A percentile compares a stretch with the other conserved stretches of the same genome.
Conservation (phyloP, 352 stramenopile genomes). For the Thraustochytrium sp. region DNA sequence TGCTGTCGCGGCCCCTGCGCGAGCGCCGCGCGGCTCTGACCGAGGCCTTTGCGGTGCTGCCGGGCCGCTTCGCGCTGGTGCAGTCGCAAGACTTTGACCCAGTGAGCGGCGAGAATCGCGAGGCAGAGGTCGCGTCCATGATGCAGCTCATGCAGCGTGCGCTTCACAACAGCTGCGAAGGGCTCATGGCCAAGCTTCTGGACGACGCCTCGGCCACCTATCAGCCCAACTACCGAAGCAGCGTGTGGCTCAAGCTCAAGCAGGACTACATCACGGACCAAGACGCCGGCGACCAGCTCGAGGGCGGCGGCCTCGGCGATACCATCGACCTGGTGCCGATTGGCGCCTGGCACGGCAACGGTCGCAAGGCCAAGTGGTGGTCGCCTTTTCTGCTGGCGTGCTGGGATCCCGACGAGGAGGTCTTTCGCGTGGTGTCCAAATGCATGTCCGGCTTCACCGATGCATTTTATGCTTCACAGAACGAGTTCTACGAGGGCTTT, state of each 20-base stretch:
- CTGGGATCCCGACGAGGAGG: slow-evolving; percentile 31
- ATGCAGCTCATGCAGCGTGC: slow-evolving; percentile 52
- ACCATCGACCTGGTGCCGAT: slow-evolving; percentile 61
- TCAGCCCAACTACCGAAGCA: slow-evolving; percentile 51
- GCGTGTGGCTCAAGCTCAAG: slow-evolving; percentile 58
- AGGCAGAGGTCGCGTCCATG: slow-evolving; percentile 39
- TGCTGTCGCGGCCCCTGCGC: slow-evolving; percentile 48
- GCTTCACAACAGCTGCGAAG: slow-evolving; percentile 52
- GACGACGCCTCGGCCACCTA: slow-evolving; percentile 47
- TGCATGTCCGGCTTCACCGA: slow-evolving; percentile 58
- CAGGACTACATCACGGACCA: slow-evolving; percentile 51
- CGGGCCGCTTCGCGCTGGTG: slow-evolving; percentile 47
- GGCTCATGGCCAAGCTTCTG: slow-evolving; percentile 57
- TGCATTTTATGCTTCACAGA: slow-evolving; percentile 53
- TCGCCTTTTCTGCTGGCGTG: slow-evolving; percentile 52
- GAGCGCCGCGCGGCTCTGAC: slow-evolving; percentile 40
- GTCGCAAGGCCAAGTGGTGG: slow-evolving; percentile 55
- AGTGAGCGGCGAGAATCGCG: neutral
- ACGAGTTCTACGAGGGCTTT: slow-evolving; percentile 35
- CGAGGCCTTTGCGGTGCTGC: slow-evolving; percentile 32
- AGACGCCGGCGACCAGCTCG: neutral
- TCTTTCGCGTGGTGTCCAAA: slow-evolving; percentile 37
- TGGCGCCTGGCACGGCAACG: slow-evolving; percentile 56
- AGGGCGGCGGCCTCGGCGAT: slow-evolving; percentile 44
- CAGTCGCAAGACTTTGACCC: slow-evolving; percentile 46